Percentiles rank a stretch among this genome's conserved stretches.
These are phyloP conservation scores for Mrakia gelida DNA, from an alignment of 768 basidiomycete species.

Conservation along the genomic window DNA sequence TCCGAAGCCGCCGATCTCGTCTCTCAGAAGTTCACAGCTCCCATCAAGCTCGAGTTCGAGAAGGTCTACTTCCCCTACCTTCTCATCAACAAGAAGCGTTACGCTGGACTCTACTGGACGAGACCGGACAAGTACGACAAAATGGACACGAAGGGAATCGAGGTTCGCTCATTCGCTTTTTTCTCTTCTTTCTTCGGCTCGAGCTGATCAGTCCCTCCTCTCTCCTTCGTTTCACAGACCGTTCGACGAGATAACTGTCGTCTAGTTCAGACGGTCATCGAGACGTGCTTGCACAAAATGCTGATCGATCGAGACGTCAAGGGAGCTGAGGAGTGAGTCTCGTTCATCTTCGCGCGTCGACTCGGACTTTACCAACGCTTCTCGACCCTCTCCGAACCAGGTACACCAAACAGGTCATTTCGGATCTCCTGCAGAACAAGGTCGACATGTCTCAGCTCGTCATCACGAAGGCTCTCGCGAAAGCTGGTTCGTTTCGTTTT, in stretches of 20 bases:
- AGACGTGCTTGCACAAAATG: constrained; percentile 97
- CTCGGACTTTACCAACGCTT: background rate
- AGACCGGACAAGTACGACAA: constrained; percentile 92
- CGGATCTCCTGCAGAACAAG: constrained; percentile 91
- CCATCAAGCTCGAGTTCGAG: constrained; percentile 98
- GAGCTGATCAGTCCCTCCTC: background rate
- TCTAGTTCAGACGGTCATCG: constrained; percentile 95
- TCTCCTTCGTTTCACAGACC: constrained; percentile 55
- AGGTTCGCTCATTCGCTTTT: constrained; percentile 54
- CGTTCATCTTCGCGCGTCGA: background rate
- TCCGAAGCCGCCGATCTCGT: constrained; percentile 89
- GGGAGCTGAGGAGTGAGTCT: constrained; percentile 80
- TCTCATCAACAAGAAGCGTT: constrained; percentile 97
- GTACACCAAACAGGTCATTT: constrained; percentile 87
- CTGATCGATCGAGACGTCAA: constrained; percentile 90
- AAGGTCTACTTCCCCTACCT: constrained; percentile 98
- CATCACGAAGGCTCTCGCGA: constrained; percentile 94
- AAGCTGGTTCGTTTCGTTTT: constrained; percentile 56
- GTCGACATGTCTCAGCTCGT: constrained; percentile 99
- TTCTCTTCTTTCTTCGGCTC: background rate
- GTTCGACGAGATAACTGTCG: constrained; percentile 97
- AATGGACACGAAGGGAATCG: constrained; percentile 99
- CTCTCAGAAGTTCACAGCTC: constrained; percentile 82
- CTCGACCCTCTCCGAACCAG: constrained; percentile 47
- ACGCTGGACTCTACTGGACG: constrained; percentile 98